Conservation (phyloP, 441 rosid genomes). For the Pelargonium citronellum region DNA sequence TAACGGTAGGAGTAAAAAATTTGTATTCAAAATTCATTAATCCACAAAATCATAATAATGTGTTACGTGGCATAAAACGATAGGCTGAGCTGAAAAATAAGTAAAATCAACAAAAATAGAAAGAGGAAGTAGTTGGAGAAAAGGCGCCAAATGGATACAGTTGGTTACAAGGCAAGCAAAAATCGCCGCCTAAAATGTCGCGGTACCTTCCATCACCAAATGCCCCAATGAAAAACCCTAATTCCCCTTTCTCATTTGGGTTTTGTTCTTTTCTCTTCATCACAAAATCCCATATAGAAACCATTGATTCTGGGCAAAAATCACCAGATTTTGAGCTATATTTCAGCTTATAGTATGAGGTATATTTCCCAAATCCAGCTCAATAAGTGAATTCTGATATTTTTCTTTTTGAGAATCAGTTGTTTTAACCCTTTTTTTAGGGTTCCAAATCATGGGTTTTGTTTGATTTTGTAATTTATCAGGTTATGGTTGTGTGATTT, state of each 20-base stretch:
- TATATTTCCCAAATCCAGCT: neutral
- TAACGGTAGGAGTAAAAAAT: too few relatives aligned
- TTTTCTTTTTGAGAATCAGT: neutral
- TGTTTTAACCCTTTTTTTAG: neutral
- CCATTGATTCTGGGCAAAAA: neutral
- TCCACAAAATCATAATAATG: too few relatives aligned
- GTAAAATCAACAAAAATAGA: neutral
- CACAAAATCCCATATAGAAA: neutral
- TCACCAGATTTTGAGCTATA: neutral
- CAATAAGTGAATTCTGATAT: neutral
- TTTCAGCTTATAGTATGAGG: neutral
- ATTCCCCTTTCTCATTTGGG: neutral
- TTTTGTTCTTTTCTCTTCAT: neutral
- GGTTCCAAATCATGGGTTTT: constrained; percentile 6
- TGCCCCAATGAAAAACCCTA: constrained; percentile 3
- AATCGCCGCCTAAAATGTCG: constrained; percentile 18
- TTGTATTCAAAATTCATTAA: too few relatives aligned
- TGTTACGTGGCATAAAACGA: too few relatives aligned
- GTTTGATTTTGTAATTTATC: neutral
- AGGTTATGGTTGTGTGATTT: too few relatives aligned
- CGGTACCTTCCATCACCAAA: constrained; percentile 17
- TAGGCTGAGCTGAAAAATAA: neutral
- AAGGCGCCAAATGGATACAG: constrained; percentile 27
- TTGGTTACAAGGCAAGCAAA: constrained; percentile 18
- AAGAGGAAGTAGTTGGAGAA: constrained; percentile 12